phyloP scores from a whole-genome alignment of 1,139 yeast species.

The Pichia sp. region DNA sequence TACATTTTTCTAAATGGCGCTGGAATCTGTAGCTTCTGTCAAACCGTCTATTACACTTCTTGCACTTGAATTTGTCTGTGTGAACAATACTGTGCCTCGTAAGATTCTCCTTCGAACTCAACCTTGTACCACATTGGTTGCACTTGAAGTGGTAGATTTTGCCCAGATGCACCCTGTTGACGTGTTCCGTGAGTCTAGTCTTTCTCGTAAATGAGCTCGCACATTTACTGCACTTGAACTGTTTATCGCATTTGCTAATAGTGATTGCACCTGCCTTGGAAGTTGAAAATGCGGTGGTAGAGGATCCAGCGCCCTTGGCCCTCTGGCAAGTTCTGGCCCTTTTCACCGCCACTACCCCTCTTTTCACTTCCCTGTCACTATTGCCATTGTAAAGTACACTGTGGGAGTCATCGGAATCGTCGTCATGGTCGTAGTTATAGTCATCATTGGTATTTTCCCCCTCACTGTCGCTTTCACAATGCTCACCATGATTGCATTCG shows the following conservation, averaged over 20 bases:
- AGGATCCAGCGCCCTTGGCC: neutral
- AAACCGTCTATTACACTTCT: constrained; percentile 23
- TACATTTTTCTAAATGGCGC: constrained; percentile 24
- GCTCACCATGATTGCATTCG: neutral
- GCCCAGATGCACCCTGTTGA: constrained; percentile 24
- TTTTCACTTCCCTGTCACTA: neutral
- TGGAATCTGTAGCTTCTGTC: constrained; percentile 27
- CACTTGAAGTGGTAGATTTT: constrained; percentile 21
- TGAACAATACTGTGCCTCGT: constrained; percentile 28
- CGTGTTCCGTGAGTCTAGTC: constrained; percentile 27
- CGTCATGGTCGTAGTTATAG: neutral
- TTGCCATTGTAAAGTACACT: neutral
- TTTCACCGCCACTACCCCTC: neutral
- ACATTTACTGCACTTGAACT: constrained; percentile 25
- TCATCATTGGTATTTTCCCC: neutral
- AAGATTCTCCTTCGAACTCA: constrained; percentile 26
- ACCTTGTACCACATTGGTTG: constrained; percentile 21
- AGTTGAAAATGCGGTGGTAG: neutral
- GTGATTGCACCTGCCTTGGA: neutral
- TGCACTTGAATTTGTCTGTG: constrained; percentile 27
- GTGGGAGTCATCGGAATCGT: neutral
- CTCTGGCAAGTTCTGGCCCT: neutral
- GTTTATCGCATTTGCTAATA: constrained; percentile 10
- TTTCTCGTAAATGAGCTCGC: constrained; percentile 26
- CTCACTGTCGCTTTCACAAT: neutral